Evolutionary conservation across 345 rosid genomes (phyloP).

Genomic region (Corymbia maculata): DNA sequence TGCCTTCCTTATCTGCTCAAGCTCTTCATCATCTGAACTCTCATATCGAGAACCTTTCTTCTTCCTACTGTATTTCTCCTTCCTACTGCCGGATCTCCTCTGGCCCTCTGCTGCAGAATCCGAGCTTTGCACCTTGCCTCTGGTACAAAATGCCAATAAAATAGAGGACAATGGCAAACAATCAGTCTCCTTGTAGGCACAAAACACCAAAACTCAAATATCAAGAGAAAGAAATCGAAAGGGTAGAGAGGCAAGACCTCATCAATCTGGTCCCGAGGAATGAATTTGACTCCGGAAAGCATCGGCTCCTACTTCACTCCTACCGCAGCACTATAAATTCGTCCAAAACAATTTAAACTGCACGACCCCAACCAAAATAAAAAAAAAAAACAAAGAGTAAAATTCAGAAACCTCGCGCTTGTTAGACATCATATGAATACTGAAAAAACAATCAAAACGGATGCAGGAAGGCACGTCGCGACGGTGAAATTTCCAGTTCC

Average conservation of each 20-base stretch:
- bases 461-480: neutral
- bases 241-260: neutral
- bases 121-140: slow-evolving; percentile 22
- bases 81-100: slow-evolving; percentile 10
- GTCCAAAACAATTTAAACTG: neutral
- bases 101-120: slow-evolving; percentile 5
- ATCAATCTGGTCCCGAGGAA: slow-evolving; percentile 60
- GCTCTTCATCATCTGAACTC: slow-evolving; percentile 37
- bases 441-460: neutral
- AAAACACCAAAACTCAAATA: neutral
- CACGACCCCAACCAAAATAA: neutral
- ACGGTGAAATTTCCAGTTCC: neutral
- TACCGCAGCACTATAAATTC: neutral
- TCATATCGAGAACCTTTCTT: slow-evolving; percentile 11
- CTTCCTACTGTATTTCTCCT: slow-evolving; percentile 26
- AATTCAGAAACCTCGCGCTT: neutral
- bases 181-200: neutral
- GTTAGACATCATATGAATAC: neutral
- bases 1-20: slow-evolving; percentile 25
- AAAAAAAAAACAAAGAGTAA: neutral
- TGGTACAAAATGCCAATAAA: slow-evolving; percentile 1
- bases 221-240: neutral
- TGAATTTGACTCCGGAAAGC: slow-evolving; percentile 68
- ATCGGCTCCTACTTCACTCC: slow-evolving; percentile 7
- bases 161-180: neutral